A percentile compares a stretch with the other conserved stretches of the same genome.
phyloP scores from a whole-genome alignment of 768 basidiomycete species.

The Leccinum subgranulosum region DNA sequence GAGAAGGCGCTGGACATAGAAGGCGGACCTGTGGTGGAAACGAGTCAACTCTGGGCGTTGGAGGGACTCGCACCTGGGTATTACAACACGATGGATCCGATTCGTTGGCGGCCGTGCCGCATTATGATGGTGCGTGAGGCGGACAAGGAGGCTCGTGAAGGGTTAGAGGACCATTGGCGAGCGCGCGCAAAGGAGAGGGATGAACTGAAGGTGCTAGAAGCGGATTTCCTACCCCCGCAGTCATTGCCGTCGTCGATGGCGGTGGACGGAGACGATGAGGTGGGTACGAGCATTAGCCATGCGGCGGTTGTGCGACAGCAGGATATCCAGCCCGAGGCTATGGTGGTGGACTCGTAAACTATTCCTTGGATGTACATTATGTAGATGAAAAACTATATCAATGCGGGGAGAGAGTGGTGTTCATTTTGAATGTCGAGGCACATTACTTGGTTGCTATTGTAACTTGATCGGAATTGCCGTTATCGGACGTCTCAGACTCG shows the following conservation, averaged over 20 bases:
- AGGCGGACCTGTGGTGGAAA: constrained; percentile 37
- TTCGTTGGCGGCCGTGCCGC: constrained; percentile 50
- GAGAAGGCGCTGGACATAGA: constrained; percentile 37
- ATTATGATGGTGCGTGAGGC: constrained; percentile 61
- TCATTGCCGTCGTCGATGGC: not conserved
- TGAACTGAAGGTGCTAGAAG: constrained; percentile 18
- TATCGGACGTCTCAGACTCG: constrained; percentile 6
- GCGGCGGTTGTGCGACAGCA: not conserved
- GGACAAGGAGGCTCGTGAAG: constrained; percentile 43
- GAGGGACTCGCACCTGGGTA: constrained; percentile 69
- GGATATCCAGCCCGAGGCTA: constrained; percentile 9
- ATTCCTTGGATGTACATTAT: not conserved
- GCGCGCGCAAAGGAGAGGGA: constrained; percentile 30
- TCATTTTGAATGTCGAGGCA: not conserved
- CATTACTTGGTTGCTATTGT: constrained; percentile 19
- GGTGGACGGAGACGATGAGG: constrained; percentile 1
- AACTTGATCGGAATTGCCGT: constrained; percentile 16
- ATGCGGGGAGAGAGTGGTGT: constrained; percentile 1
- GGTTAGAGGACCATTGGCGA: constrained; percentile 41
- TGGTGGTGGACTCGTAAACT: constrained; percentile 19
- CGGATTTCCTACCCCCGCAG: constrained; percentile 14
- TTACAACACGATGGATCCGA: constrained; percentile 70
- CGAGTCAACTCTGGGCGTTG: constrained; percentile 62
- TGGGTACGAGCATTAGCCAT: constrained; percentile 1
- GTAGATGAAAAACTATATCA: not conserved